Evolutionary conservation across 352 stramenopile genomes (phyloP), one percentile per base, ranked within the genome.

Genomic region (Phytophthora pluvialis): DNA sequence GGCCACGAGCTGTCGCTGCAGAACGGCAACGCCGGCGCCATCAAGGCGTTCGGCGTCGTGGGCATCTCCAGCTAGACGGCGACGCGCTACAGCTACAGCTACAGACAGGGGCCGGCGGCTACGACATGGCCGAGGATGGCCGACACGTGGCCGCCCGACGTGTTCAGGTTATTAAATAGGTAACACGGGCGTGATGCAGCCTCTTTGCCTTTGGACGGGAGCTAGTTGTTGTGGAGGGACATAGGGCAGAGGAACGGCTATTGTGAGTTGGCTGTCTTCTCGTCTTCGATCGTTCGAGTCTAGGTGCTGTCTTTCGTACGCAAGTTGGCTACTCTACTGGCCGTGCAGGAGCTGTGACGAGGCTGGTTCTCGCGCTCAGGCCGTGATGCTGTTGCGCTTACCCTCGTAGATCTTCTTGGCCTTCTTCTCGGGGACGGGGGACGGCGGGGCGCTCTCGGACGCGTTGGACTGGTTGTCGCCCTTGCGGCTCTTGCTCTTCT

Each of bases 1-100:
- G 97, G 97, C 64, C 96, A 99, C 71, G 97, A 99, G 69, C 88
- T 97, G 43, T 98, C 90, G 62, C 78, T 99, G 33, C 90, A 97
- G 64, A 99, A 98, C 72, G 97, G 97, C 62, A 99, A 99, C 82
- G 80, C 93, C 13, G 97, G 97, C 35, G 79, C 92, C 47, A 90
- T 97, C 66, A 86, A 95, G 65, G 94, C 90, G 25, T 96, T 90
- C 57, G 94, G 93, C 45, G 92, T 98, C 54, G 83, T 98, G 60
- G 94, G 94, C 61, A 98, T 98, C 78, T 92, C 85, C 54, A 82
- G 69, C 57, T 93, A 91, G 64, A 58, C 29, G 13, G 12, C 10
- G 39, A 29, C 48, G 33, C 18, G 16, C 13, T 26, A 29, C 21
- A 48, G 33, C 28, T 39, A 31, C 15, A 46, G 40, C 16, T 46